phyloP scores from a whole-genome alignment of 306 rosid species.

The Cyclanthera cordifolia region DNA sequence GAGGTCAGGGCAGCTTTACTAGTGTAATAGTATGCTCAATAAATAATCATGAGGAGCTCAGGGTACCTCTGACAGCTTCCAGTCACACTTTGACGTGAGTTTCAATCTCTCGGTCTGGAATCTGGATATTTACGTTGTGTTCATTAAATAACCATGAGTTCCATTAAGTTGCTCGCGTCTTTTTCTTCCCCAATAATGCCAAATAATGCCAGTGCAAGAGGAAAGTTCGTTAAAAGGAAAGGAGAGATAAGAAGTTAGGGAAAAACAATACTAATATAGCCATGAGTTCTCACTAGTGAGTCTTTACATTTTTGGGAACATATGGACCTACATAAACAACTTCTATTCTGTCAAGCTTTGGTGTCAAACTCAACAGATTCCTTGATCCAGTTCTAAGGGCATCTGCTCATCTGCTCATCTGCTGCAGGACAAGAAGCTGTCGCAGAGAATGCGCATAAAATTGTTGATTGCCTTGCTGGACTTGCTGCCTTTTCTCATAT shows the following conservation, averaged over 20 bases:
- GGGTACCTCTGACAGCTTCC: too few species aligned
- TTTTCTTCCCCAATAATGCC: background rate
- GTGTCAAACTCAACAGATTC: background rate
- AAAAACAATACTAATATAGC: background rate
- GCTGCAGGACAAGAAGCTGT: slow-evolving; percentile 67
- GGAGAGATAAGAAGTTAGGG: background rate
- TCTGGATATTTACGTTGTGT: background rate
- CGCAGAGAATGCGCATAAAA: slow-evolving; percentile 49
- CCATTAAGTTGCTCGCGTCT: background rate
- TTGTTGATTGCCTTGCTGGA: slow-evolving; percentile 44
- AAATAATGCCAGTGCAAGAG: background rate
- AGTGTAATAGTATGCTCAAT: background rate
- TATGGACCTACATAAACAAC: background rate
- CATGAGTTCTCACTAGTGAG: background rate
- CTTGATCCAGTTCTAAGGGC: background rate
- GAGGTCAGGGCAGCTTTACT: background rate
- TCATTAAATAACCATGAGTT: background rate
- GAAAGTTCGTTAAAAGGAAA: background rate
- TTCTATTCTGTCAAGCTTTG: background rate
- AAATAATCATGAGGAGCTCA: too few species aligned
- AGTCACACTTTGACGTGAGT: background rate
- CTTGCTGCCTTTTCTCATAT: slow-evolving; percentile 63
- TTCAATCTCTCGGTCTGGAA: background rate
- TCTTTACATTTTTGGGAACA: background rate
- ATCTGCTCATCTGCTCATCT: background rate